A percentile compares a stretch with the other conserved stretches of the same genome.
Evolutionary conservation across 2,329 filamentous ascomycete genomes (phyloP).

Genomic region (Colletotrichum cereale): DNA sequence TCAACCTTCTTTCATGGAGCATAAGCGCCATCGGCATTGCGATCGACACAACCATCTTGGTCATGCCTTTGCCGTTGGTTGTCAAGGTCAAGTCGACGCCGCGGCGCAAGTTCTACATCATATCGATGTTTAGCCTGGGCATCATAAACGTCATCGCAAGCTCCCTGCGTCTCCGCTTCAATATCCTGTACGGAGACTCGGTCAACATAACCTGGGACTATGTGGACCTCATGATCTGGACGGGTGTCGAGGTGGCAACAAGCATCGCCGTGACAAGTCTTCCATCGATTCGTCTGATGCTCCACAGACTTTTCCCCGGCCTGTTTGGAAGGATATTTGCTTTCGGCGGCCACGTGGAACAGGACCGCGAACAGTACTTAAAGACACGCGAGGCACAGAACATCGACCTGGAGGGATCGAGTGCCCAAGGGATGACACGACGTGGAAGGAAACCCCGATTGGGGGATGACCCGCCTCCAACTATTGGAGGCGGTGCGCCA

Average conservation of each 20-base stretch:
- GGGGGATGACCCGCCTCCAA: neutral
- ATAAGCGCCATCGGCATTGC: constrained; percentile 54
- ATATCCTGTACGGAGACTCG: constrained; percentile 48
- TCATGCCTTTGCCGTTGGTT: constrained; percentile 57
- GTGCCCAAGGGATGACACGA: neutral
- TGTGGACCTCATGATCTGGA: constrained; percentile 55
- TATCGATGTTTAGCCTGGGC: constrained; percentile 59
- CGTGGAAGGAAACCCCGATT: neutral
- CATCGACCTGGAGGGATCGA: constrained; percentile 1
- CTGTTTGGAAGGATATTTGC: constrained; percentile 19
- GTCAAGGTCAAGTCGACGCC: constrained; percentile 52
- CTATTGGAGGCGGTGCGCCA: constrained; percentile 18
- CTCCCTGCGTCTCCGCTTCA: constrained; percentile 50
- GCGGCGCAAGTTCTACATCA: constrained; percentile 58
- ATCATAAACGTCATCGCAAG: constrained; percentile 53
- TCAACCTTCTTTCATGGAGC: constrained; percentile 23
- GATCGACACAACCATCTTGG: constrained; percentile 58
- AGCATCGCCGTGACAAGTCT: constrained; percentile 56
- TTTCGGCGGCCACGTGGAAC: constrained; percentile 27
- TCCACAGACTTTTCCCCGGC: constrained; percentile 30
- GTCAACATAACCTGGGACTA: constrained; percentile 56
- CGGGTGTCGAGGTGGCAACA: constrained; percentile 55
- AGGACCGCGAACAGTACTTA: constrained; percentile 21
- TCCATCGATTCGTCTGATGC: constrained; percentile 53
- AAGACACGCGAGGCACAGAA: neutral